Base-by-base conservation (phyloP, 2,329 filamentous ascomycete species). In the Chrysosporium keratinophilum region DNA sequence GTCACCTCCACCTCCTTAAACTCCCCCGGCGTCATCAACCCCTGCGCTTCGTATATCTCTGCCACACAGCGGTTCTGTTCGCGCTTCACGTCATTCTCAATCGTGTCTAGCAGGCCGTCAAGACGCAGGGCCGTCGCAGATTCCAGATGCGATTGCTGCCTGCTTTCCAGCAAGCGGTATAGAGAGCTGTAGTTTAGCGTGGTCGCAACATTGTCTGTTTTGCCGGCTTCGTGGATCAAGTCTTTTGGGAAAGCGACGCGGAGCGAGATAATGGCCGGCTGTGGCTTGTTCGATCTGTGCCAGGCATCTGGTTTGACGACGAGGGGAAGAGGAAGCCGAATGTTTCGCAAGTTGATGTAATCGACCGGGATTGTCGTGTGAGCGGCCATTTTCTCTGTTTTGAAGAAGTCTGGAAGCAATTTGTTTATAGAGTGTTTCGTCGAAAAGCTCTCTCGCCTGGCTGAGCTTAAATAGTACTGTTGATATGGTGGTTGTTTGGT, bases 141-240 rank as follows among this genome's bases (percentile, higher is more conserved):
- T n/a, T n/a, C 12, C 9, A 44, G 17, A 3, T 17, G n/a, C 3
- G 1, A 10, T 5, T n/a, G 19, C 40, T 47, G 40, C 1, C 14
- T n/a, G 60, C 56, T 39, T 28, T 69, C 65, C 39, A 76, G 60
- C 7, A 64, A 67, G 35, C 72, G 70, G 60, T 71, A 75, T 15
- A 76, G 64, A 56, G 72, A 73, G 35, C 74, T 73, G 60, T 76
- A 76, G 58, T 74, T 71, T 19, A 76, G 62, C 0, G 73, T 74
- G 11, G 71, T 62, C 11, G 66, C 69, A 52, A 76, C 70, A 56
- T 75, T 68, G 54, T 76, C 74, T 33, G 67, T 64, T 28, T 65
- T 63, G 1, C 71, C 71, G 6, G 74, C 70, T 12, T 40, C 34
- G 1, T 66, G 64, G 34, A 73, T 65, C 37, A 66, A 58, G 5